Evolutionary conservation across 371 early-diverging fungal genomes (phyloP).

Genomic region (Mortierella sp.): DNA sequence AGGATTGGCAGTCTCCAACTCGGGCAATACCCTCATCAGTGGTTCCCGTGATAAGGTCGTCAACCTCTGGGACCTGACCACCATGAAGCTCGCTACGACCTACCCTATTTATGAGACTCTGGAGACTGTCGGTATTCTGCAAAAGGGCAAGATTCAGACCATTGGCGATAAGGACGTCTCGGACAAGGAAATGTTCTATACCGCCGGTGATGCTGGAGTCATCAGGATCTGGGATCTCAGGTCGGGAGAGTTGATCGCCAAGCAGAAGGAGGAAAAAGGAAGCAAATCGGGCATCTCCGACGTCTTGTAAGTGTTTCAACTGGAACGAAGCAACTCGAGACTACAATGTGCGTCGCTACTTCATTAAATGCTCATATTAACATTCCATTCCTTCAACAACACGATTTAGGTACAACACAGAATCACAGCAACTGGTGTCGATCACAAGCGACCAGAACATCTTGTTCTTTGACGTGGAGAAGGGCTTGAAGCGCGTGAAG

Average conservation of each 20-base stretch:
- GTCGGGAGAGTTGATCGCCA: conserved; percentile 70
- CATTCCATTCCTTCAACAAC: not conserved
- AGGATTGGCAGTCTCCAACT: conserved; percentile 84
- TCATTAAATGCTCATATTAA: not conserved
- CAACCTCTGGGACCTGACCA: conserved; percentile 90
- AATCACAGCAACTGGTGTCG: conserved; percentile 71
- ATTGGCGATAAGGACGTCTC: conserved; percentile 59
- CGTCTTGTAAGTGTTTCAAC: conserved; percentile 62
- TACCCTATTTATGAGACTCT: conserved; percentile 88
- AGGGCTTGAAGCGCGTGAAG: conserved; percentile 70
- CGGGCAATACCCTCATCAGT: conserved; percentile 84
- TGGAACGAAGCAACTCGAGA: not conserved
- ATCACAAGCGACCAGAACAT: conserved; percentile 94
- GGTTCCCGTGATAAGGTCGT: conserved; percentile 97
- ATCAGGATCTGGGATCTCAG: conserved; percentile 82
- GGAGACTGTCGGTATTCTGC: conserved; percentile 80
- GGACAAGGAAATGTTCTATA: conserved; percentile 75
- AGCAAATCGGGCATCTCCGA: conserved; percentile 78
- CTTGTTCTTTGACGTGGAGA: conserved; percentile 75
- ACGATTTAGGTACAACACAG: conserved; percentile 63
- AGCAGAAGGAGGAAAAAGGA: conserved; percentile 72
- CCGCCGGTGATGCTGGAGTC: conserved; percentile 85
- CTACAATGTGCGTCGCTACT: not conserved
- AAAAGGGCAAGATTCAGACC: conserved; percentile 50
- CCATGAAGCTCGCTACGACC: conserved; percentile 79